Evolutionary conservation across 2,329 filamentous ascomycete species (phyloP), one percentile per base, ranked within the genome.

Genomic region (Colletotrichum kahawae): DNA sequence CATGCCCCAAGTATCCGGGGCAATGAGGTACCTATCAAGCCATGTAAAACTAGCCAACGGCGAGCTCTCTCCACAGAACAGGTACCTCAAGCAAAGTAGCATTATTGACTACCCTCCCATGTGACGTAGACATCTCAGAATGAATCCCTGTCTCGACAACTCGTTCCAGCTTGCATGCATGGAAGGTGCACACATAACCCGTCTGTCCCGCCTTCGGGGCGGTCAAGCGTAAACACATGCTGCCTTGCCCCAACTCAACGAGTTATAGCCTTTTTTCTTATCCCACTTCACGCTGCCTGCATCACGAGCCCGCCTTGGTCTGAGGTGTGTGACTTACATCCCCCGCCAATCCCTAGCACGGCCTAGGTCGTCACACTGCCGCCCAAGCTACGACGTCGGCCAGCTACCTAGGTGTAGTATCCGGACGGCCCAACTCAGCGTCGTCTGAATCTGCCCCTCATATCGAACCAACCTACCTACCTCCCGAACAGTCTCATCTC

Each of bases 141-240:
- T 51, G 36, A 65, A 36, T 67, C 66, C 70, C 48, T 74, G 67
- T 59, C 57, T 70, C 27, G 16, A 64, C 60, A 59, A 57, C 18
- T 21, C 43, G 31, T 68, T 63, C 64, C 70, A 72, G 64, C 70
- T 68, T 31, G 36, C 34, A 21, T 38, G 36, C 34, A 21, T 27
- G 51, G 64, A 27, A 57, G n/a, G 59, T 63, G 27, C 59, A 27
- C 29, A 33, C 29, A 27, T 21, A 57, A 60, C 27, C 27, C 10
- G 18, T 31, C 29, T 34, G 18, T 34, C 24, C 29, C 12, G 18
- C 29, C 57, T 63, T 18, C 33, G 59, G 57, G 29, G 71, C 71
- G 71, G 66, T 73, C 71, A 64, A 57, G 34, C 29, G 21, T 31
- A 48, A 64, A 73, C 59, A 73, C 66, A 34, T 73, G 71, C 38